These are phyloP conservation scores for Calonectria leucothoes DNA, from an alignment of 2,329 filamentous ascomycete genomes.

Conservation along the genomic window DNA sequence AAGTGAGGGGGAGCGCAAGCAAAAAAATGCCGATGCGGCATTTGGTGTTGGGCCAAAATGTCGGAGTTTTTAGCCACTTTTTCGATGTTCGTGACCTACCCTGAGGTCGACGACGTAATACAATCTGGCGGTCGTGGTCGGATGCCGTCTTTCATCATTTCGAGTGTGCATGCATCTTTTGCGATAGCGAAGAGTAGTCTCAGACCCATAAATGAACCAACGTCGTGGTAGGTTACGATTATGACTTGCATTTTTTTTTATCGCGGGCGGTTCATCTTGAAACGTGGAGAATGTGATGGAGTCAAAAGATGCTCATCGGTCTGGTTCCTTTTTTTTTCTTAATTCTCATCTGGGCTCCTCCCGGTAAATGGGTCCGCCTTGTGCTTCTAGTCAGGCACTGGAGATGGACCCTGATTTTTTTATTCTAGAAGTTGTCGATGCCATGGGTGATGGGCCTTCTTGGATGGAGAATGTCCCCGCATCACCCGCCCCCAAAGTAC, in stretches of 20 bases:
- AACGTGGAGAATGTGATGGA: slow-evolving; percentile 34
- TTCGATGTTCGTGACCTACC: not conserved
- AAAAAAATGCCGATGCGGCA: slow-evolving; percentile 2
- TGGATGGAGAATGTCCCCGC: slow-evolving; percentile 42
- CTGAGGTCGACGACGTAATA: not conserved
- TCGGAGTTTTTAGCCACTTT: not conserved
- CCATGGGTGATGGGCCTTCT: slow-evolving; percentile 38
- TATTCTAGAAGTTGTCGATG: slow-evolving; percentile 40
- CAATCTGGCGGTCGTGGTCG: not conserved
- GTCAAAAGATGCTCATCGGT: slow-evolving; percentile 12
- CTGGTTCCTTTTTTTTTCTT: slow-evolving; percentile 18
- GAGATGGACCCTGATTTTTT: slow-evolving; percentile 27
- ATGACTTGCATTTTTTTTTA: slow-evolving; percentile 15
- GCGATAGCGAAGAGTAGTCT: not conserved
- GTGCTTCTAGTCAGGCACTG: slow-evolving; percentile 42
- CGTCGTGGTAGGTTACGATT: not conserved
- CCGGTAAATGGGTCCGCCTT: slow-evolving; percentile 35
- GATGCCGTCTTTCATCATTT: not conserved
- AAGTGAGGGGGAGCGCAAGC: not conserved
- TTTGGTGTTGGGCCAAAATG: not conserved
- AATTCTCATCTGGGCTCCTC: slow-evolving; percentile 26
- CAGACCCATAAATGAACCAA: slow-evolving; percentile 13
- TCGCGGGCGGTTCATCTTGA: slow-evolving; percentile 7
- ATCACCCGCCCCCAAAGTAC: slow-evolving; percentile 37
- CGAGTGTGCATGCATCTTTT: not conserved